phyloP scores from a whole-genome alignment of 257 asterid species.

The Echites panduratus region DNA sequence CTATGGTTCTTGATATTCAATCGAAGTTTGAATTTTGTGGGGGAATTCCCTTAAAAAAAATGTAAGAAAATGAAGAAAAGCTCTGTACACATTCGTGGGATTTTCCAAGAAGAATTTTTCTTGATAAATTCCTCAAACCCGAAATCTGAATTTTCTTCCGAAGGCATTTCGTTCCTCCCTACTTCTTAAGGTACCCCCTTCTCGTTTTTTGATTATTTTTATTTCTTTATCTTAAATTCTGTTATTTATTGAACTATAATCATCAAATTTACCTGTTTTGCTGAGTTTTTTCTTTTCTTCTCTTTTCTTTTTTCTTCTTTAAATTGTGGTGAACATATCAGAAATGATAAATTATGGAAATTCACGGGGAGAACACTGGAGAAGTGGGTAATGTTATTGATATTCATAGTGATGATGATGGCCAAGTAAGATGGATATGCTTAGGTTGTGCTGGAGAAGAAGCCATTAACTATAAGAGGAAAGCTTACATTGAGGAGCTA shows the following conservation, averaged over 20 bases:
- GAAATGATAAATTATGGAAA: neutral
- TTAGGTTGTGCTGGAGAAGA: slow-evolving; percentile 8
- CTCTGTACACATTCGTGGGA: neutral
- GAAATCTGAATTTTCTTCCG: neutral
- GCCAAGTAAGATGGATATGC: neutral
- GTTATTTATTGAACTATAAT: neutral
- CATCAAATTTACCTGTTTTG: neutral
- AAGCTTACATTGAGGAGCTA: slow-evolving; percentile 1
- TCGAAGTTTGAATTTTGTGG: neutral
- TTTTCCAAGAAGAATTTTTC: neutral
- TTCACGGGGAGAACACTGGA: neutral
- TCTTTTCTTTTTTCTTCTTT: neutral
- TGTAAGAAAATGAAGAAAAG: neutral
- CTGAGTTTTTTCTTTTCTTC: neutral
- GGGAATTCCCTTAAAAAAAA: neutral
- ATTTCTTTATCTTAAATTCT: neutral
- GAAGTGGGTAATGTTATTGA: neutral
- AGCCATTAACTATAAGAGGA: neutral
- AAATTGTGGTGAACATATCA: neutral
- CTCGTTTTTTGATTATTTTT: neutral
- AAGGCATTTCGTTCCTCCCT: neutral
- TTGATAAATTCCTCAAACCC: neutral
- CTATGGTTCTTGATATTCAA: neutral
- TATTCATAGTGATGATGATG: neutral
- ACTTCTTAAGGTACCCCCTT: neutral